Conservation (phyloP, 495 filamentous ascomycete species). For the Aspergillus bridgeri region DNA sequence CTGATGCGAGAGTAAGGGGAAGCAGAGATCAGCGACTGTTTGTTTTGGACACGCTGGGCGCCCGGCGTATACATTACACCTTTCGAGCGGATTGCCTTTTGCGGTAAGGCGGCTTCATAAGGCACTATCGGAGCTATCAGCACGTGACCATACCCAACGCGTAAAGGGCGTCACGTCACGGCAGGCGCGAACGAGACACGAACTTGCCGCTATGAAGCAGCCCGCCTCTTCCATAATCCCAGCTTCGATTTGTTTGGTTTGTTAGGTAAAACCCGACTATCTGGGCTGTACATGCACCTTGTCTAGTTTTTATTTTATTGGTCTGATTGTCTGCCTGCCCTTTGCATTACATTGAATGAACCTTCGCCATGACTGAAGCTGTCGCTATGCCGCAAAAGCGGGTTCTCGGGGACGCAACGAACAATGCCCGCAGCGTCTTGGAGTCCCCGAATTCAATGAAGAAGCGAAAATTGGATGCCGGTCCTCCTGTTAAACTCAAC, state of each 20-base stretch:
- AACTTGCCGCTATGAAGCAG: constrained; percentile 10
- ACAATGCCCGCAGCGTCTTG: constrained; percentile 43
- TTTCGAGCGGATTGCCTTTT: background rate
- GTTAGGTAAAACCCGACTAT: too few species aligned
- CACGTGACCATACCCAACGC: constrained; percentile 22
- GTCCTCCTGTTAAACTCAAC: constrained; percentile 50
- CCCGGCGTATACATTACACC: too few species aligned
- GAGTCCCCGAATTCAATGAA: constrained; percentile 58
- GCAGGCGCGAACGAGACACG: constrained; percentile 21
- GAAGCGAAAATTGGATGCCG: constrained; percentile 71
- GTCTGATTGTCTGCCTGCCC: background rate
- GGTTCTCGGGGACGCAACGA: constrained; percentile 56
- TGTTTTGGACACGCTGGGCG: too few species aligned
- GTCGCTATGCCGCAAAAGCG: constrained; percentile 52
- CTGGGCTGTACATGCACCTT: too few species aligned
- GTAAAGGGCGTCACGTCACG: constrained; percentile 19
- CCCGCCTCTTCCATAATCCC: too few species aligned
- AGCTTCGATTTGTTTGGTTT: too few species aligned
- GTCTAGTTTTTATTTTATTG: background rate
- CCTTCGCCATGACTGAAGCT: constrained; percentile 48
- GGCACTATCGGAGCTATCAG: too few species aligned
- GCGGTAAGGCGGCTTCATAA: background rate
- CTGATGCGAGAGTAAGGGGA: background rate
- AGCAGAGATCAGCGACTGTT: background rate
- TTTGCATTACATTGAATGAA: background rate